Base-by-base conservation (phyloP, 768 basidiomycete genomes). In the Phallus indusiatus region DNA sequence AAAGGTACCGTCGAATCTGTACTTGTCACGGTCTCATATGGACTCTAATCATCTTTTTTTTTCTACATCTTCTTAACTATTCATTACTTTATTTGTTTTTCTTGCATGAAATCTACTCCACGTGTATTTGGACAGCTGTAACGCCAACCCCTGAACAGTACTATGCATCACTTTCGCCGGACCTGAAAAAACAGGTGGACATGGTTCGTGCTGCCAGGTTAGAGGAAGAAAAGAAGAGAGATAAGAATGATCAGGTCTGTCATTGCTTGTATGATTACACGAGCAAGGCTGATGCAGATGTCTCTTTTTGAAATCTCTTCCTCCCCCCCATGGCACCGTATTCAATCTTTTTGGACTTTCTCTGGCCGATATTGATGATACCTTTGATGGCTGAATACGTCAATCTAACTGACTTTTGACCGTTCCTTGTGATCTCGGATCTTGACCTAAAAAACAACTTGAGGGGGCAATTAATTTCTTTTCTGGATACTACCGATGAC, bases 121-220 rank as follows among this genome's bases (percentile, higher is more conserved):
- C n/a, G 20, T 28, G 55, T 47, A 37, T 61, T 18, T 47, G 6
- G 42, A 53, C 52, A 75, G 74, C 65, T 35, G 71, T 73, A 12
- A 67, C 67, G 47, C 73, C 74, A 21, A 68, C 70, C 37, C 72
- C 72, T 16, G 71, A 72, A 53, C 69, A 74, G 60, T 71, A 69
- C 18, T 73, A 73, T 54, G 67, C 67, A 47, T 73, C 76, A 67
- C 75, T 87, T 76, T 76, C 85, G 20, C 85, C 85, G 62, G 83
- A 84, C 71, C 68, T 86, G 61, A 78, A 76, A 63, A 77, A 80
- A 51, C 81, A 80, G 64, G 85, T 86, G 17, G 85, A 87, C 64
- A 79, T 78, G 2, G 74, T 76, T 58, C 78, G 81, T 36, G 76
- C 77, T 16, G 71, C 77, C 8, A 76, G 85, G 33, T 63, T 77